Conservation (phyloP, 805 yeast species). For the Barnettozyma pratensis region DNA sequence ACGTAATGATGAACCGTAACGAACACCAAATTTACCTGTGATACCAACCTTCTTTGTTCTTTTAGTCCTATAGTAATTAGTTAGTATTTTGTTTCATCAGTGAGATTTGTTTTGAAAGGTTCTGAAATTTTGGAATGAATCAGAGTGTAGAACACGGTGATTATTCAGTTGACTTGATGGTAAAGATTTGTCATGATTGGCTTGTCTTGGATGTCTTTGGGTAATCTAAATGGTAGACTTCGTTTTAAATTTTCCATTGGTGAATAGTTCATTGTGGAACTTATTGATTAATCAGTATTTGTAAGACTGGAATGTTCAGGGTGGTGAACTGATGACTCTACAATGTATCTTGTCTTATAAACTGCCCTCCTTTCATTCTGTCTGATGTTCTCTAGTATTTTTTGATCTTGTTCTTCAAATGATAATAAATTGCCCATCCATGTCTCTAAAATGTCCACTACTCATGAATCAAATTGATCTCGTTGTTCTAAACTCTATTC, state of each 20-base stretch:
- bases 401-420: too few species aligned
- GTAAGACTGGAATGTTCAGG: too few species aligned
- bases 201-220: too few species aligned
- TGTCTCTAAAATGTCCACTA: too few species aligned
- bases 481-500: background rate
- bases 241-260: background rate
- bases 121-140: too few species aligned
- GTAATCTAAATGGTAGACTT: background rate
- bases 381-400: too few species aligned
- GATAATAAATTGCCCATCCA: too few species aligned
- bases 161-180: background rate
- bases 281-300: too few species aligned
- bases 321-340: too few species aligned
- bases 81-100: background rate
- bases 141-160: background rate
- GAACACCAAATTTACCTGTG: constrained; percentile 99
- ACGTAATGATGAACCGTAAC: constrained; percentile 99
- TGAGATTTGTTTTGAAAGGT: background rate
- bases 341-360: too few species aligned
- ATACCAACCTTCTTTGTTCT: constrained; percentile 99
- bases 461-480: background rate
- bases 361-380: too few species aligned
- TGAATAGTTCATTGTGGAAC: background rate
- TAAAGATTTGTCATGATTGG: background rate
- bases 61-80: constrained; percentile 67